These are phyloP conservation scores for Citrus glauca DNA, from an alignment of 345 rosid species.

Conservation along the genomic window DNA sequence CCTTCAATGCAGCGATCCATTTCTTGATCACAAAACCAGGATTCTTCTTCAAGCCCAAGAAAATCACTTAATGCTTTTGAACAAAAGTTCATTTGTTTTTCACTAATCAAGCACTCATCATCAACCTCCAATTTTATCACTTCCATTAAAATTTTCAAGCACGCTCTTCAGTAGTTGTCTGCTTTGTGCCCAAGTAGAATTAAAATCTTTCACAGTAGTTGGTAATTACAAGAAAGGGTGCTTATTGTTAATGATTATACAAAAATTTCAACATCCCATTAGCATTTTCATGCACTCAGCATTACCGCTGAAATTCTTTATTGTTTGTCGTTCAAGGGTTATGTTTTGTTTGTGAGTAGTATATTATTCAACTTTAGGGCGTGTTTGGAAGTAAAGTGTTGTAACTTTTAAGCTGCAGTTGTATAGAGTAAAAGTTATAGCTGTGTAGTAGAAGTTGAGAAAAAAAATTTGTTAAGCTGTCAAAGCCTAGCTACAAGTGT, in stretches of 20 bases:
- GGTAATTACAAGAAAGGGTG: too few relatives aligned
- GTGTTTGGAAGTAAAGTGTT: too few relatives aligned
- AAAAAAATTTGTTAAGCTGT: too few relatives aligned
- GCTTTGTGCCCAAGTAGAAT: not conserved
- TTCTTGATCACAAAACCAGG: slow-evolving; percentile 38
- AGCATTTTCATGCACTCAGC: too few relatives aligned
- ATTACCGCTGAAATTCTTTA: not conserved
- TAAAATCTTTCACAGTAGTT: not conserved
- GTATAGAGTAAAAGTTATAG: too few relatives aligned
- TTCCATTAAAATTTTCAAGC: not conserved
- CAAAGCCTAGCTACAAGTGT: too few relatives aligned
- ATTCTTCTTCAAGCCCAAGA: slow-evolving; percentile 25
- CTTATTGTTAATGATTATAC: not conserved
- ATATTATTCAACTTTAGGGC: not conserved
- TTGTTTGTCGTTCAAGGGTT: not conserved
- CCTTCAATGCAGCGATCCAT: slow-evolving; percentile 31
- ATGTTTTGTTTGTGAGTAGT: slow-evolving; percentile 16
- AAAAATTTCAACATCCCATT: not conserved
- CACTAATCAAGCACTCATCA: not conserved
- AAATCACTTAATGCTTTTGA: slow-evolving; percentile 9
- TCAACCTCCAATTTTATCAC: not conserved
- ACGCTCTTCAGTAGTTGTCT: slow-evolving; percentile 4
- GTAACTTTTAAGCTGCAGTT: too few relatives aligned
- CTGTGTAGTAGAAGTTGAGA: too few relatives aligned
- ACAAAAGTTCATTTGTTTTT: slow-evolving; percentile 2